Base-by-base conservation (phyloP, 2,329 filamentous ascomycete species). In the Aspergillus hiratsukae region DNA sequence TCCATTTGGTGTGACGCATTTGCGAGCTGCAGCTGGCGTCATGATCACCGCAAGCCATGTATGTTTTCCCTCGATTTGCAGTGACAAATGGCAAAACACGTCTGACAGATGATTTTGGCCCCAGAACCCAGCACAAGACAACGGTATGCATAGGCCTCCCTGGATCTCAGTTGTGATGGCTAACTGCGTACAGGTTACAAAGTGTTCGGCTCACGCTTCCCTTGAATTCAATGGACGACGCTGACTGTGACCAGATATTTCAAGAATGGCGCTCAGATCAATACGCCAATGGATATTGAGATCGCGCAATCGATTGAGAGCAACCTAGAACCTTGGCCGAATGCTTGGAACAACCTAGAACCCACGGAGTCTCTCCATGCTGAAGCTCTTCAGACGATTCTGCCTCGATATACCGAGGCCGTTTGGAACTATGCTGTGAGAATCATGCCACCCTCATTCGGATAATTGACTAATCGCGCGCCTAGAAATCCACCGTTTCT, bases 41-140 rank as follows among this genome's bases (percentile, higher is more conserved):
- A 87, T 87, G 84, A 79, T 87, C 40, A 87, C 85, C 14, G 85
- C 85, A 31, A 86, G 83, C 64, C 84, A 86, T 69, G 75, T 76
- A 71, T 57, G 73, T 66, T 41, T 49, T 46, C 46, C 52, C 28
- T 25, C 17, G 4, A 51, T 14, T 37, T 25, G 23, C 17, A 46
- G 37, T 23, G 23, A 23, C 19, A 27, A 11, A 19, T 11, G 64
- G 51, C 17, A 54, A 37, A 41, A 45, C n/a, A 19, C 23, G 9
- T 25, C 51, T 54, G 49, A 51, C 27, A 40, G n/a, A 21, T 19
- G 31, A 28, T 35, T 17, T 31, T 2, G 8, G 40, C n/a, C 19
- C 19, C 51, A 76, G 73, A 87, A 87, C 62, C 84, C 84, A 14
- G 80, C 83, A 48, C 75, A 81, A 62, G 84, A 87, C 66, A 87